Base-by-base conservation (phyloP, 768 basidiomycete species). In the Boletus reticuloceps region DNA sequence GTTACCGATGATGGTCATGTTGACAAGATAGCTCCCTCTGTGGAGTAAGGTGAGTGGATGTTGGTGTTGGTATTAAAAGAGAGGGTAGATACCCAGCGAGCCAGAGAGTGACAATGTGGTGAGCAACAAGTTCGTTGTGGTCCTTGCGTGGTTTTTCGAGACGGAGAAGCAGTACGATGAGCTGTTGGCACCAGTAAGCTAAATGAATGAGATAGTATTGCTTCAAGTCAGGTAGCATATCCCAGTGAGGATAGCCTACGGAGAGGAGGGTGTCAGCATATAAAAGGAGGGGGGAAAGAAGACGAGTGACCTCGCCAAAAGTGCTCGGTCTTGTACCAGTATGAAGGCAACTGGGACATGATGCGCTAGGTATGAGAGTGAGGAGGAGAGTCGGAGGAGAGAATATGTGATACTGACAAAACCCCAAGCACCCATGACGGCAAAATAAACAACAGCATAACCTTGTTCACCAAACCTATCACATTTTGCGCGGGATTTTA, bases 91-190 rank as follows among this genome's bases (percentile, higher is more conserved):
- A 97, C 85, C 93, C 87, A 37, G 98, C 82, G 25, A 98, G 79
- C 94, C 94, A 99, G 13, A 98, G 78, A 0, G 97, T 98, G 49
- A 98, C 92, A 41, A 94, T 63, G 68, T 99, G 97, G 69, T 99
- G 97, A 0, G 81, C 81, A 19, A 97, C 82, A 16, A 98, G 83
- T 70, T 98, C 96, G 19, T 69, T 63, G 68, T 88, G 94, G 69
- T 99, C 97, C 69, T 90, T 93, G 47, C 97, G 82, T 0, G 97
- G 96, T 69, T 97, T 98, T 74, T 99, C 97, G 14, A 99, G 80
- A 44, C 85, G 77, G 13, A 95, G 80, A 4, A 89, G 74, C 9
- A 98, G 80, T 17, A 99, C 86, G 19, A 98, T 72, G 56, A 95
- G 79, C 69, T 99, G 94, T 66, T 98, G 95, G 45, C 85, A 81